Evolutionary conservation across 345 rosid species (phyloP), one percentile per base, ranked within the genome.

Genomic region (Lepidium africanum): DNA sequence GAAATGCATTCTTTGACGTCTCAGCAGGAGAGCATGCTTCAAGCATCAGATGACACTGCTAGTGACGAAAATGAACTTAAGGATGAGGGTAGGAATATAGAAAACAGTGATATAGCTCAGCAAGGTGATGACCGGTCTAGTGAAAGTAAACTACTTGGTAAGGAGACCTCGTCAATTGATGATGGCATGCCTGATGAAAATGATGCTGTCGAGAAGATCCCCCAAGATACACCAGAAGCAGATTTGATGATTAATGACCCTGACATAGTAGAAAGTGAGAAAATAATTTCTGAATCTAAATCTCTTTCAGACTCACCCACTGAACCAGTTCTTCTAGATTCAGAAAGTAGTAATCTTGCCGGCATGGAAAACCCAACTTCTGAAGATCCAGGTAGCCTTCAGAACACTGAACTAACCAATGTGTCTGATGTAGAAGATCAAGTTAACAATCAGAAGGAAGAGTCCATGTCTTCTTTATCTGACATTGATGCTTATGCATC

Each of bases 1-100:
- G 87, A 88, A 61, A 74, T 89, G 91, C 85, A 81, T 36, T 82
- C 92, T 21, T 78, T 91, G 80, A 84, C 86, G 23, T 37, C 81
- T 17, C 84, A 81, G 61, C 91, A 86, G 66, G 95, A 91, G 74
- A 73, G 62, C 53, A 57, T 62, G 19, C 37, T 84, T 77, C 42
- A 54, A 12, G 66, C 83, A 33, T 79, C 83, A 67, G 50, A 62
- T 37, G 85, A 80, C 40, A 73, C 55, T 54, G 16, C 57, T 50
- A 64, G 1, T 69, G 76, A 72, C 75, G 86, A 69, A 37, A 70
- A 41, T 7, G 55, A 13, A 67, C 68, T 46, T 15, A 61, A 72
- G 69, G 60, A 46, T 16, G 81, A 74, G 8, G 72, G 65, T 76
- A 59, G 43, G 61, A 64, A 63, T 67, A 10, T 72, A 51, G 85